These are phyloP conservation scores for Phytophthora kernoviae DNA, from an alignment of 352 stramenopile species.

Conservation along the genomic window DNA sequence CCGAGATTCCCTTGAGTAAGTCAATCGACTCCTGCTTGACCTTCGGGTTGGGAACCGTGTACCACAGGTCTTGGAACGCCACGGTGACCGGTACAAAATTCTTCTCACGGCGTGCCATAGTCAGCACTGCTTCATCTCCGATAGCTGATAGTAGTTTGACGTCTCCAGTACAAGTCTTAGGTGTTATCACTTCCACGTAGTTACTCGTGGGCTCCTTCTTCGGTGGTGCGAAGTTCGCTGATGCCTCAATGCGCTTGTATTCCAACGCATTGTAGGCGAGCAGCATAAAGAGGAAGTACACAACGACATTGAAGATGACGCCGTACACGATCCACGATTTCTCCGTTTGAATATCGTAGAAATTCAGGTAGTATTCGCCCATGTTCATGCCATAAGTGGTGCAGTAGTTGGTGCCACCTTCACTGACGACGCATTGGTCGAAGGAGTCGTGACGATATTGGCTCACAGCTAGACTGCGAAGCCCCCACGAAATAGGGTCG, in stretches of 20 bases:
- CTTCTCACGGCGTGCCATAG: slow-evolving; percentile 13
- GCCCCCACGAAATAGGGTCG: slow-evolving; percentile 51
- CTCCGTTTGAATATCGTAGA: slow-evolving; percentile 42
- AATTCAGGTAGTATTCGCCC: slow-evolving; percentile 41
- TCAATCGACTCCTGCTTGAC: slow-evolving; percentile 44
- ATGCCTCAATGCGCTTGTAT: slow-evolving; percentile 34
- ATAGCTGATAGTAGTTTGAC: not conserved
- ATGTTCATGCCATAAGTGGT: slow-evolving; percentile 39
- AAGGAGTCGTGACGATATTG: slow-evolving; percentile 40
- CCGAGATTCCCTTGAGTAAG: slow-evolving; percentile 76
- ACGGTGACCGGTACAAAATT: slow-evolving; percentile 42
- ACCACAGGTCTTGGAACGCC: slow-evolving; percentile 46
- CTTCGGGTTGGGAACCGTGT: slow-evolving; percentile 40
- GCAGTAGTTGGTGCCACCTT: slow-evolving; percentile 37
- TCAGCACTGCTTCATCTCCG: slow-evolving; percentile 2
- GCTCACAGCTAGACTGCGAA: slow-evolving; percentile 39
- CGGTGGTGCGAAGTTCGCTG: slow-evolving; percentile 16
- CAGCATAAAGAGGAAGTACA: slow-evolving; percentile 42
- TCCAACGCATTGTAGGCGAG: slow-evolving; percentile 41
- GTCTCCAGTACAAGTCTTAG: slow-evolving; percentile 17
- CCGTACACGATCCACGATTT: slow-evolving; percentile 36
- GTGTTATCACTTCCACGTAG: slow-evolving; percentile 17
- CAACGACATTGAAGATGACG: slow-evolving; percentile 40
- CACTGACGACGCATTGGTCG: slow-evolving; percentile 26
- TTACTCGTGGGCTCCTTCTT: slow-evolving; percentile 20